These are phyloP conservation scores for Graphium sp. DNA, from an alignment of 2,329 filamentous ascomycete species.

Conservation along the genomic window DNA sequence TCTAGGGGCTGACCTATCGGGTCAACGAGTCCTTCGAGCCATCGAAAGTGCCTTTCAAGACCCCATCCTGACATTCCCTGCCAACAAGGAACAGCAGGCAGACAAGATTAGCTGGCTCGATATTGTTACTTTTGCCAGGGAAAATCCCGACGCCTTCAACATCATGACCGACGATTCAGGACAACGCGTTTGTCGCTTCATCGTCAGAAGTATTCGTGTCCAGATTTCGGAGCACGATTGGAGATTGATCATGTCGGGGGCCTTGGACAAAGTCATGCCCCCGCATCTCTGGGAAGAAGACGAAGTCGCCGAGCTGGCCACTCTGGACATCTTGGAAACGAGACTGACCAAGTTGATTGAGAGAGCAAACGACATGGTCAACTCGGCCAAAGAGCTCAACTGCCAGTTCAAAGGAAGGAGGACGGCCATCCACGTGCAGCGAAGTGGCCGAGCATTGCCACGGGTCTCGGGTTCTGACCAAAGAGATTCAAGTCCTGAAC, in stretches of 20 bases:
- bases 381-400: slow-evolving; percentile 55
- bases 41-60: slow-evolving; percentile 79
- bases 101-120: slow-evolving; percentile 60
- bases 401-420: slow-evolving; percentile 63
- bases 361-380: slow-evolving; percentile 56
- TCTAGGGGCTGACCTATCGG: slow-evolving; percentile 67
- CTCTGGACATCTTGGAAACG: slow-evolving; percentile 68
- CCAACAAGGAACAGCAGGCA: slow-evolving; percentile 41
- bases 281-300: slow-evolving; percentile 72
- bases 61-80: slow-evolving; percentile 38
- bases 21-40: slow-evolving; percentile 67
- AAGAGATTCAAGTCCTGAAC: too few species aligned
- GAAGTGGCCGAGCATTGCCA: background rate
- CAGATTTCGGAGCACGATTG: slow-evolving; percentile 84
- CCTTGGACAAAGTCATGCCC: slow-evolving; percentile 62
- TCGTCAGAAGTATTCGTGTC: slow-evolving; percentile 62
- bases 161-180: slow-evolving; percentile 54
- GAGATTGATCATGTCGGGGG: slow-evolving; percentile 66
- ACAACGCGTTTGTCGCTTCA: slow-evolving; percentile 61
- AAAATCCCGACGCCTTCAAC: slow-evolving; percentile 62
- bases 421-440: slow-evolving; percentile 35
- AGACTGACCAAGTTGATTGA: slow-evolving; percentile 63
- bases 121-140: slow-evolving; percentile 68
- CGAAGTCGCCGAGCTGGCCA: slow-evolving; percentile 70
- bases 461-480: slow-evolving; percentile 3